Evolutionary conservation across 1,139 yeast species (phyloP).

Genomic region (Torulaspora pretoriensis): DNA sequence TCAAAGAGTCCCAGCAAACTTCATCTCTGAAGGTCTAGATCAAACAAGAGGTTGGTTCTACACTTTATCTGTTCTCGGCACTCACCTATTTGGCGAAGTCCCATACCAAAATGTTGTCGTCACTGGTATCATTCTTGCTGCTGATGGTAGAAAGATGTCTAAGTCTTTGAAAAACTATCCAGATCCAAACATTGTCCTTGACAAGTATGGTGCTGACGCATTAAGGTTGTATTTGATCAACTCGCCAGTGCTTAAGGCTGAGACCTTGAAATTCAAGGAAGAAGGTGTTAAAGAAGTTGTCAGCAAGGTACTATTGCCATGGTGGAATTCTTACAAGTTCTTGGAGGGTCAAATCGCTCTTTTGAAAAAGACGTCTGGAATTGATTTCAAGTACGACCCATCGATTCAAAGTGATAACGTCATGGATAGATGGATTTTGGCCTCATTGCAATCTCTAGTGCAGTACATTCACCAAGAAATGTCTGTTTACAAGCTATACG

Average conservation of each 20-base stretch:
- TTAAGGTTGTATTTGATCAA: slow-evolving; percentile 90
- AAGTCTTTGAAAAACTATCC: slow-evolving; percentile 97
- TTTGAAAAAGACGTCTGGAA: slow-evolving; percentile 66
- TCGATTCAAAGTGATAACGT: slow-evolving; percentile 67
- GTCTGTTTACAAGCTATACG: slow-evolving; percentile 83
- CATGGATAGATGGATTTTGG: slow-evolving; percentile 96
- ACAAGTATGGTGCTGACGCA: slow-evolving; percentile 96
- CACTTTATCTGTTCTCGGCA: slow-evolving; percentile 91
- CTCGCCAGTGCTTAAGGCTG: slow-evolving; percentile 96
- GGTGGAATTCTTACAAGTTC: slow-evolving; percentile 97
- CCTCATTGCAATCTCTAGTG: slow-evolving; percentile 87
- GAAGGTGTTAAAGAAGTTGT: slow-evolving; percentile 98
- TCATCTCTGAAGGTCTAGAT: slow-evolving; percentile 97
- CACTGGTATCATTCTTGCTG: slow-evolving; percentile 92
- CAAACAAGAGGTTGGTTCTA: slow-evolving; percentile 99
- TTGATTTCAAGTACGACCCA: slow-evolving; percentile 71
- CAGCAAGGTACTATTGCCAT: slow-evolving; percentile 89
- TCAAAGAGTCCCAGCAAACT: slow-evolving; percentile 88
- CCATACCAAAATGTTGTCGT: slow-evolving; percentile 96
- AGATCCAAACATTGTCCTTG: slow-evolving; percentile 77
- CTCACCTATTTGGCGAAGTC: slow-evolving; percentile 85
- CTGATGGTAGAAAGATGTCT: slow-evolving; percentile 99
- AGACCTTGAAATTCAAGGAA: slow-evolving; percentile 92
- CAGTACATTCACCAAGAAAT: slow-evolving; percentile 84
- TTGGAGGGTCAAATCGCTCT: slow-evolving; percentile 91